These are phyloP conservation scores for Hypoxylon lienhwacheense DNA, from an alignment of 495 filamentous ascomycete genomes.

Conservation along the genomic window DNA sequence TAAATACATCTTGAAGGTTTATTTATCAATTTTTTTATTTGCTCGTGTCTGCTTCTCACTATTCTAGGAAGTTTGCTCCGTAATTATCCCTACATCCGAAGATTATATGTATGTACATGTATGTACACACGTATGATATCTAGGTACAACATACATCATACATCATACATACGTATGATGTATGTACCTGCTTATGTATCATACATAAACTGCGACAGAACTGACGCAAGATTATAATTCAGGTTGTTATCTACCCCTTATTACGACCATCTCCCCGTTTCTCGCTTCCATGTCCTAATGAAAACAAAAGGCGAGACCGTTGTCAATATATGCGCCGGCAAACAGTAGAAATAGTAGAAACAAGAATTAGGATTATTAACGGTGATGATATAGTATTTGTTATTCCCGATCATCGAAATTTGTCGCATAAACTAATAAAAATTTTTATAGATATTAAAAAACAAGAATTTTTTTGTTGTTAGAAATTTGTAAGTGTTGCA, in stretches of 20 bases:
- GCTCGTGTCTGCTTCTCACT: too few species aligned
- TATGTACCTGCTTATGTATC: too few species aligned
- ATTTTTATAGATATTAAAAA: too few species aligned
- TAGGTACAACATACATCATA: not conserved
- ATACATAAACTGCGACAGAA: too few species aligned
- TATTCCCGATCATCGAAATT: constrained; percentile 5
- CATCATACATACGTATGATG: too few species aligned
- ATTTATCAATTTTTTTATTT: constrained; percentile 3
- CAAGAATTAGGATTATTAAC: constrained; percentile 26
- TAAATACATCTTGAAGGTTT: constrained; percentile 12
- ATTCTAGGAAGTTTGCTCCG: constrained; percentile 9
- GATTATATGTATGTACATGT: not conserved
- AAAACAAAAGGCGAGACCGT: too few species aligned
- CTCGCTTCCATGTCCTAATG: not conserved
- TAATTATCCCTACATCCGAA: constrained; percentile 4
- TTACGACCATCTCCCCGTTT: too few species aligned
- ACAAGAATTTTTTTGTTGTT: too few species aligned
- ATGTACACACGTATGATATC: not conserved
- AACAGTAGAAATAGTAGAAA: constrained; percentile 26
- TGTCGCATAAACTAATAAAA: too few species aligned
- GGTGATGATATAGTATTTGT: constrained; percentile 11
- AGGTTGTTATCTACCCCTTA: constrained; percentile 22
- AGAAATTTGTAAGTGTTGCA: too few species aligned
- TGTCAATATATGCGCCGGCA: constrained; percentile 3
- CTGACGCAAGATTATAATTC: constrained; percentile 1